Evolutionary conservation across 108 stramenopile species (phyloP), one percentile per base, ranked within the genome.

Genomic region (Pseudonitzschia multistriata): DNA sequence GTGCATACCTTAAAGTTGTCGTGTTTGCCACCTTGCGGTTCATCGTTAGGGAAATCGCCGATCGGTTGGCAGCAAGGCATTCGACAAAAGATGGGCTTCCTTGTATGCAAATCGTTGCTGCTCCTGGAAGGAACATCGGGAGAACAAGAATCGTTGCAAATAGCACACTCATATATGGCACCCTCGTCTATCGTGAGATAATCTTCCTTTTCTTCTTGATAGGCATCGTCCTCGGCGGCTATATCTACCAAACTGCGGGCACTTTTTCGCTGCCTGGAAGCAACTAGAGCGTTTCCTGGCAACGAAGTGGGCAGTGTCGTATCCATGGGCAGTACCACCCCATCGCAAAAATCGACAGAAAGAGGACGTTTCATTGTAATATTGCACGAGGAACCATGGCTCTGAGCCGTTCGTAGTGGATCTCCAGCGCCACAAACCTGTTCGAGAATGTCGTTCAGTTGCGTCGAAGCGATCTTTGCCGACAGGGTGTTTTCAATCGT

Each of bases 1-100:
- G 49, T 67, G 49, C 66, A 67, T 11, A 67, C 50, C 22, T 67
- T 49, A 49, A 67, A 67, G 21, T 49, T 49, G 34, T 22, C 24
- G 37, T 63, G 15, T 63, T 29, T 42, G 15, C 40, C 36, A 34
- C 39, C 66, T 17, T 29, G 56, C 13, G 2, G 28, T 8, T 30
- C 28, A 3, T 30, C 11, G 17, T 25, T 30, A 28, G 7, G 6
- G 31, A 13, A 33, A 29, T 25, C 28, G 0, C 28, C 25, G 14
- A 24, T 57, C 17, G 30, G 25, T 49, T 67, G 27, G 31, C 66
- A 67, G 24, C 66, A 67, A 19, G 66, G 66, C 49, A 52, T 50
- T 19, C 66, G 48, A 42, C 49, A 49, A 52, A 67, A 52, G 14
- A 39, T 33, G 49, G 40, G 48, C 21, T 67, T 48, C 27, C 66